Evolutionary conservation across 2,329 filamentous ascomycete species (phyloP).

Genomic region (Alternaria incomplexa): DNA sequence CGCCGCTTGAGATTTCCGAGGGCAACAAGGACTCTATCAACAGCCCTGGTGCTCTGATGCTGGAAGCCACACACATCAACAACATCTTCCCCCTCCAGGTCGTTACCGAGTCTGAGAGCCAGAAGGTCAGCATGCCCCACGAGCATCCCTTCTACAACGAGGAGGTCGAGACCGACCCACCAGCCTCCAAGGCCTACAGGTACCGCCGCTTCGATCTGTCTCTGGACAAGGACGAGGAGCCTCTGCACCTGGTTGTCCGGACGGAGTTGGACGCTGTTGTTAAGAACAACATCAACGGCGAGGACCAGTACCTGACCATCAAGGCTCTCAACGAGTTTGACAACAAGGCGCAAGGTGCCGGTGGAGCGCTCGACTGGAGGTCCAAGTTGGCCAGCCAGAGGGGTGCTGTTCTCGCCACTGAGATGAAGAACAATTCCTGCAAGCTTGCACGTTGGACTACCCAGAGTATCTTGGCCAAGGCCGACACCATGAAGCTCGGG

Average conservation of each 20-base stretch:
- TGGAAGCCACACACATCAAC: constrained; percentile 99
- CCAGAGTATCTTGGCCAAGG: constrained; percentile 93
- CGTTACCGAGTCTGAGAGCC: constrained; percentile 77
- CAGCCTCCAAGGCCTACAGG: constrained; percentile 97
- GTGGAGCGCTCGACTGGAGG: constrained; percentile 95
- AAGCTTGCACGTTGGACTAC: constrained; percentile 98
- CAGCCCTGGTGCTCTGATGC: constrained; percentile 87
- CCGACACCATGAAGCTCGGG: constrained; percentile 99
- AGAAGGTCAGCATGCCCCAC: constrained; percentile 83
- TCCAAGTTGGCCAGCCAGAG: constrained; percentile 92
- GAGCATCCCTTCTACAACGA: constrained; percentile 98
- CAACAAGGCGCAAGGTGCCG: constrained; percentile 93
- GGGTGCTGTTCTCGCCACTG: constrained; percentile 95
- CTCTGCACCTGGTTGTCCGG: constrained; percentile 89
- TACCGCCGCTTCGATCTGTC: constrained; percentile 97
- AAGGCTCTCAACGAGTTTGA: constrained; percentile 99
- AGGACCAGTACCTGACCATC: constrained; percentile 89
- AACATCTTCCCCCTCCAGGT: constrained; percentile 99
- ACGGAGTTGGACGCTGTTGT: constrained; percentile 95
- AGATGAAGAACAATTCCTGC: constrained; percentile 99
- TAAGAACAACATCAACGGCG: constrained; percentile 91
- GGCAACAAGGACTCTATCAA: constrained; percentile 95
- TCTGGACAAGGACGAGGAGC: constrained; percentile 87
- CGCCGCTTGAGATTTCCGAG: constrained; percentile 88
- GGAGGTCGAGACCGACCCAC: constrained; percentile 87